Percentiles rank a stretch among this genome's conserved stretches.
phyloP scores from a whole-genome alignment of 805 yeast genomes.

The Candida sithepensis region DNA sequence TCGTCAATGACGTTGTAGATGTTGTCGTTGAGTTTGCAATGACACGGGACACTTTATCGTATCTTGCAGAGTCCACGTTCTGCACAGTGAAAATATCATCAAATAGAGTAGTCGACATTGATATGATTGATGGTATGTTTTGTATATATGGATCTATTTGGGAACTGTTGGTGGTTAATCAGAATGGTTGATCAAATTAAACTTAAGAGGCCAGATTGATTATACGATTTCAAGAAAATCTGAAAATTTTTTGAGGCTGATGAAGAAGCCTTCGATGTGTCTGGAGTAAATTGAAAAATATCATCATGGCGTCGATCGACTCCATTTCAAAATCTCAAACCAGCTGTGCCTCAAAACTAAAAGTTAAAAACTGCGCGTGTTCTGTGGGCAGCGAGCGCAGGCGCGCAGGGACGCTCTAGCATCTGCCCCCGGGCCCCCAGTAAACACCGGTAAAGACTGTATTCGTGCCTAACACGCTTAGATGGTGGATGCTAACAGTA shows the following conservation, averaged over 20 bases:
- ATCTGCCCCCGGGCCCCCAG: too few species aligned
- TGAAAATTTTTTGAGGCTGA: neutral
- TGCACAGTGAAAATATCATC: conserved; percentile 89
- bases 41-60: conserved; percentile 87
- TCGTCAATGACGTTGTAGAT: conserved; percentile 72
- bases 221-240: neutral
- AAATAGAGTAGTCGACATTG: conserved; percentile 73
- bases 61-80: conserved; percentile 82
- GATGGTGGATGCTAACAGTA: too few species aligned
- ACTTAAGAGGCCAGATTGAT: too few species aligned
- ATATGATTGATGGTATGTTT: neutral
- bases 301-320: neutral
- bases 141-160: neutral
- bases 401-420: too few species aligned
- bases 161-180: too few species aligned
- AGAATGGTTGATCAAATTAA: too few species aligned
- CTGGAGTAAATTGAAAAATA: neutral
- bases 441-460: neutral
- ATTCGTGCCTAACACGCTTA: too few species aligned
- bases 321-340: too few species aligned
- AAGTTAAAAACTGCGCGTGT: too few species aligned
- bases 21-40: conserved; percentile 85
- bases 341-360: neutral
- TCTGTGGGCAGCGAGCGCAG: too few species aligned
- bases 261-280: neutral